Evolutionary conservation across 2,329 filamentous ascomycete genomes (phyloP), one percentile per base, ranked within the genome.

Genomic region (Pseudocercospora cruenta): DNA sequence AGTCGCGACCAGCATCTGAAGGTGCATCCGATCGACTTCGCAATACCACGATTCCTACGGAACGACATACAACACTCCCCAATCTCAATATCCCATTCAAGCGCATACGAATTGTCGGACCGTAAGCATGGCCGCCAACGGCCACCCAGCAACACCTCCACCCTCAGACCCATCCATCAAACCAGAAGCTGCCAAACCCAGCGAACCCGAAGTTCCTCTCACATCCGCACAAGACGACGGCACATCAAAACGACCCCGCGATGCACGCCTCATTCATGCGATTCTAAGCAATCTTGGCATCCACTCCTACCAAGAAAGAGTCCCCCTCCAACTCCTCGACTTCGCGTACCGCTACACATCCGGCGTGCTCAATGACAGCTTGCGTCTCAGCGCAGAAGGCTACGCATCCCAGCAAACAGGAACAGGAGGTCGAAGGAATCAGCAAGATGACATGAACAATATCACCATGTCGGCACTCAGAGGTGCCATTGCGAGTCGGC

Each of bases 321-420:
- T 95, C 1, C 92, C 92, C 0, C 86, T 94, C 0, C 88, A 94
- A 65, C 88, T 95, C 58, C 88, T 95, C 77, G 92, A 95, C 81
- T 94, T 94, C 76, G 91, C 92, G 58, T 95, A 95, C 84, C 88
- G 92, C 43, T 91, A 93, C 83, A 92, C 90, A 9, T 88, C 88
- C 1, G 85, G 87, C 64, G 84, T 94, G 39, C 87, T 94, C 21
- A 87, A 83, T 70, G 91, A 93, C 80, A 89, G 88, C 6, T 80
- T 92, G 16, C 89, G 91, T 74, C 85, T 92, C 26, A 84, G 86
- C 5, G 85, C 87, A 6, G 90, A 92, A 77, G 90, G 90, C 7
- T 91, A 91, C 80, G 69, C 67, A 28, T 67, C 70, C 2, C 78
- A 49, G 71, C 47, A 62, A 9, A 60, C 64, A n/a, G 58, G 58